These are phyloP conservation scores for Albatrellus ellisii DNA, from an alignment of 768 basidiomycete species.

Conservation along the genomic window DNA sequence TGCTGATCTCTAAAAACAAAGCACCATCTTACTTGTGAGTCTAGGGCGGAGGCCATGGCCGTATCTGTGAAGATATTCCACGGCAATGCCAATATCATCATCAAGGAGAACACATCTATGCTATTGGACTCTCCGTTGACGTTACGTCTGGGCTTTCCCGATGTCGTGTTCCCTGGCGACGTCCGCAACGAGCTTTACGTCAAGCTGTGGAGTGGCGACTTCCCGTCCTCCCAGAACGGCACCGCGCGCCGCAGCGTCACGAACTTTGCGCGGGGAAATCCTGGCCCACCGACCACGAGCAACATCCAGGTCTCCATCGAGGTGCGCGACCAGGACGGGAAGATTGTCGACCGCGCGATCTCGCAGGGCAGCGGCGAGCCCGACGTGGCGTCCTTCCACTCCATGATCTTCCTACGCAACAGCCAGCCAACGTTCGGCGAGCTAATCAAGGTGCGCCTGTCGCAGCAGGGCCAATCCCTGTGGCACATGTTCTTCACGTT, in stretches of 20 bases:
- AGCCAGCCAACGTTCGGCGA: conserved; percentile 89
- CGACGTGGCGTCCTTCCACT: conserved; percentile 67
- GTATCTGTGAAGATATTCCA: conserved; percentile 80
- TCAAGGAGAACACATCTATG: conserved; percentile 74
- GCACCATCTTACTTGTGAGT: background rate
- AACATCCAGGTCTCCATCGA: conserved; percentile 90
- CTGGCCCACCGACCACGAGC: conserved; percentile 39
- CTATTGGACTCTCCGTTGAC: conserved; percentile 75
- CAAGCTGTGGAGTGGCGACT: conserved; percentile 93
- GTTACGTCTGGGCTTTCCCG: conserved; percentile 84
- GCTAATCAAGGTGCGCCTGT: conserved; percentile 77
- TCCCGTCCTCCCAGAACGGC: conserved; percentile 38
- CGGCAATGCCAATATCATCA: conserved; percentile 63
- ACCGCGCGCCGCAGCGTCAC: conserved; percentile 44
- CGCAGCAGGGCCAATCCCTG: conserved; percentile 47
- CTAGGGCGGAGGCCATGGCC: conserved; percentile 76
- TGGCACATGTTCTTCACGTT: conserved; percentile 96
- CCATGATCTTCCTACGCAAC: conserved; percentile 83
- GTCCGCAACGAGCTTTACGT: conserved; percentile 92
- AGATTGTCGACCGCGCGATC: conserved; percentile 54
- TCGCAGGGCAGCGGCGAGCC: conserved; percentile 82
- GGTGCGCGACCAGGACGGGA: conserved; percentile 63
- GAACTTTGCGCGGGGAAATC: conserved; percentile 41
- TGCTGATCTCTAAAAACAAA: no score
- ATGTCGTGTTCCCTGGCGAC: conserved; percentile 89